Evolutionary conservation across 176 grass and related monocot genomes (phyloP).

Genomic region (Sorghum bicolor): Sorghum_bicolor_NCBIv3 NC_012870.2:64517001-64517500

Average conservation of each 20-base stretch:
- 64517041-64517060: conserved; percentile 64
- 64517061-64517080: conserved; percentile 67
- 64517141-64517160: conserved; percentile 53
- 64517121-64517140: conserved; percentile 82
- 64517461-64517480: background rate
- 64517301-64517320: background rate
- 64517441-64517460: background rate
- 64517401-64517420: background rate
- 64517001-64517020: conserved; percentile 76
- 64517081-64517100: conserved; percentile 45
- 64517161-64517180: conserved; percentile 52
- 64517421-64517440: background rate
- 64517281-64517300: too few relatives aligned
- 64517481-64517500: background rate
- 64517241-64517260: too few relatives aligned
- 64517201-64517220: conserved; percentile 75
- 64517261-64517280: too few relatives aligned
- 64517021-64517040: conserved; percentile 83
- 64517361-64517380: background rate
- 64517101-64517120: conserved; percentile 67
- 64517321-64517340: background rate
- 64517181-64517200: conserved; percentile 81
- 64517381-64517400: background rate
- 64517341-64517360: background rate
- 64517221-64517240: background rate